Evolutionary conservation across 192 early-diverging fungal genomes (phyloP).

Genomic region (Podila verticillata): DNA sequence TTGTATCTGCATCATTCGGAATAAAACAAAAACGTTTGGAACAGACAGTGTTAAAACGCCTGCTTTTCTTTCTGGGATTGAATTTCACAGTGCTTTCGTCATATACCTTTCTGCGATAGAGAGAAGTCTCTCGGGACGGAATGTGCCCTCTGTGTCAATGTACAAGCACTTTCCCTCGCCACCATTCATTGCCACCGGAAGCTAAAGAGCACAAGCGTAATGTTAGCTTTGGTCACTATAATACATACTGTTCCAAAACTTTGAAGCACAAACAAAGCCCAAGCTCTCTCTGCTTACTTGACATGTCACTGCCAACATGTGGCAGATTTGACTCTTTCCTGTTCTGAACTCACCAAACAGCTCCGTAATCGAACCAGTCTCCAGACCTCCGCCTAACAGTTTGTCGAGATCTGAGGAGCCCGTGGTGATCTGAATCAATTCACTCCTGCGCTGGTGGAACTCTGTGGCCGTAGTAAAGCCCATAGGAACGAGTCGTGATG

Average conservation of each 20-base stretch:
- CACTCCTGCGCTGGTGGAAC: conserved; percentile 83
- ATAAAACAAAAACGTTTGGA: background rate
- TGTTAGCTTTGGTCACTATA: background rate
- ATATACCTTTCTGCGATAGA: conserved; percentile 84
- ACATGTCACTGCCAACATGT: conserved; percentile 94
- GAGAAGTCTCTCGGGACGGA: conserved; percentile 90
- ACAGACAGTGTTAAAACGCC: too few species aligned
- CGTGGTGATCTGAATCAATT: conserved; percentile 86
- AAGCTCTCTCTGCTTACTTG: conserved; percentile 63
- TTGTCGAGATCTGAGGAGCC: conserved; percentile 94
- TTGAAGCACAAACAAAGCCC: too few species aligned
- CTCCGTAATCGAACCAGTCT: conserved; percentile 97
- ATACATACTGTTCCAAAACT: too few species aligned
- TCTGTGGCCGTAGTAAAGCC: conserved; percentile 96
- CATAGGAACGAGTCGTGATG: conserved; percentile 82
- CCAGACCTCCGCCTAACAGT: conserved; percentile 92
- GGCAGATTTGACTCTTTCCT: conserved; percentile 97
- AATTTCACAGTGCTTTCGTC: too few species aligned
- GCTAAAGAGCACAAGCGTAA: conserved; percentile 29
- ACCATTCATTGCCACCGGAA: conserved; percentile 89
- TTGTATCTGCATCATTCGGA: conserved; percentile 35
- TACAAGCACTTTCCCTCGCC: conserved; percentile 96
- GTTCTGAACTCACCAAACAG: conserved; percentile 99
- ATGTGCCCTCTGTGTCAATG: conserved; percentile 97
- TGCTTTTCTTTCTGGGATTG: too few species aligned